Base-by-base conservation (phyloP, 2,329 filamentous ascomycete genomes). In the Trichoderma harzianum region DNA sequence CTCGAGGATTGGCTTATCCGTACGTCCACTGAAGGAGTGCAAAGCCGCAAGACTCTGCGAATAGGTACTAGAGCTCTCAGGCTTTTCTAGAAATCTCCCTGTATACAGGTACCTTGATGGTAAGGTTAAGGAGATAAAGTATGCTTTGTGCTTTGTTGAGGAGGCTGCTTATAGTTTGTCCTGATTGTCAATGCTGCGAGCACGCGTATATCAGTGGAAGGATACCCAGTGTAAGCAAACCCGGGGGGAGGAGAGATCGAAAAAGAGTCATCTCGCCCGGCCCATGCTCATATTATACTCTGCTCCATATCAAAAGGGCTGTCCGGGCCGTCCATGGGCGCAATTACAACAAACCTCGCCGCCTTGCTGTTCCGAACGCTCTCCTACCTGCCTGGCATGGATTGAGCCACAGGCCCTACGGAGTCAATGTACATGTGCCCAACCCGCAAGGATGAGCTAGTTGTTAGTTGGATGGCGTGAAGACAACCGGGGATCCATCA, bases 281-380 rank as follows among this genome's bases (percentile, higher is more conserved):
- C 32, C 39, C 21, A 57, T 57, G 68, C 58, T 18, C 68, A 57
- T 70, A 61, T 62, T 69, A 69, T 69, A 69, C 57, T 61, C 57
- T 43, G 39, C 10, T 16, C 55, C 16, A 18, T 32, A 64, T 64
- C 47, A 70, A 53, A 64, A 55, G 60, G 47, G 51, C 30, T 32
- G 28, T 70, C 68, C 68, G 47, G 68, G 60, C 60, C 68, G 68
- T 64, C 64, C 47, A 70, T 57, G 47, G 68, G 68, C 47, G 68
- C 51, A 70, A 55, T 70, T 28, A 57, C 60, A 70, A 30, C 60
- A 64, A 43, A 39, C 5, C 21, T 70, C 47, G 60, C 55, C 43
- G 51, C 68, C 32, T 28, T 55, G 32, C 32, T 55, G 30, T 26
- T 58, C 53, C 36, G n/a, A 30, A 39, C n/a, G 24, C 47, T 24